These are phyloP conservation scores for Diaporthe citriasiana DNA, from an alignment of 2,329 filamentous ascomycete species.

Conservation along the genomic window DNA sequence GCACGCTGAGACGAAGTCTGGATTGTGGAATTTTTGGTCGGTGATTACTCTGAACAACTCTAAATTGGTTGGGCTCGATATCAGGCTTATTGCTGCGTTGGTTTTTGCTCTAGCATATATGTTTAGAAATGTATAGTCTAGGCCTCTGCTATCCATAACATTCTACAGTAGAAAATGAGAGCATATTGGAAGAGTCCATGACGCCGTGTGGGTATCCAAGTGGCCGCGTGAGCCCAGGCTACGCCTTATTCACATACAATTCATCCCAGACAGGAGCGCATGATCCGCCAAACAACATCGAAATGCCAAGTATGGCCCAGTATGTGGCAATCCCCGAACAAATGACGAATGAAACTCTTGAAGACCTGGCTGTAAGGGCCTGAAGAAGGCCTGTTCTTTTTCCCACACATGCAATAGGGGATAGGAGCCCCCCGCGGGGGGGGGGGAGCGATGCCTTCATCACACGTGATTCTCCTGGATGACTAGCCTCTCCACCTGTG, in stretches of 20 bases:
- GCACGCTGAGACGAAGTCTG: no score
- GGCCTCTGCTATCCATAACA: no score
- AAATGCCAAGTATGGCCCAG: neutral
- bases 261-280: conserved; percentile 3
- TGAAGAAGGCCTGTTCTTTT: neutral
- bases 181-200: neutral
- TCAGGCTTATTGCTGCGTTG: no score
- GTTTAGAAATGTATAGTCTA: neutral
- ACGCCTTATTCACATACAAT: neutral
- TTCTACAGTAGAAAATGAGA: neutral
- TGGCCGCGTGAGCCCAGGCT: neutral
- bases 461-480: conserved; percentile 16
- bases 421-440: neutral
- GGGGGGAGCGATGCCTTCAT: no score
- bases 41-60: no score
- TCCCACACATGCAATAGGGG: neutral
- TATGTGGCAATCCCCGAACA: neutral
- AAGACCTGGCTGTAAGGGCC: neutral
- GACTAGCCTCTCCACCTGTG: conserved; percentile 18
- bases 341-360: no score
- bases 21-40: no score
- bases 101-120: neutral
- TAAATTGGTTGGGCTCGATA: no score
- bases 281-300: neutral
- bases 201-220: neutral